These are phyloP conservation scores for Jasminum sambac DNA, from an alignment of 257 asterid species.

Conservation along the genomic window DNA sequence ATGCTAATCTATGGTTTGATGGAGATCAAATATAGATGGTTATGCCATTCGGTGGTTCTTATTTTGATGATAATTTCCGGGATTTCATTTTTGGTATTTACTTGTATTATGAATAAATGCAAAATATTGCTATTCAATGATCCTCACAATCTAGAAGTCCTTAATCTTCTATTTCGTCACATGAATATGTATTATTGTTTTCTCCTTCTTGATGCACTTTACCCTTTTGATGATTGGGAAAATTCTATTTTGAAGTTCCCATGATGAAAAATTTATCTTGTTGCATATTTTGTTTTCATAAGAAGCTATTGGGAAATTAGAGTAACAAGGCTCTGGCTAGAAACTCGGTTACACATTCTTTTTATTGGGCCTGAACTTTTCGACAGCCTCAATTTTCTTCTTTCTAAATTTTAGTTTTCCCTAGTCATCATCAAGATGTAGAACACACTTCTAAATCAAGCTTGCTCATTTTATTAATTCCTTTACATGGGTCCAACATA, in stretches of 20 bases:
- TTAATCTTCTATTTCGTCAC: neutral
- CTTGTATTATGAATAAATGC: constrained; percentile 7
- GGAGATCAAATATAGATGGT: constrained; percentile 9
- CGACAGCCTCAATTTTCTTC: neutral
- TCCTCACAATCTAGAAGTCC: constrained; percentile 11
- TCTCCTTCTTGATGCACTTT: neutral
- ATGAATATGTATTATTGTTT: neutral
- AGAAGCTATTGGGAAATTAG: constrained; percentile 2
- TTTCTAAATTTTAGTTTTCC: constrained; percentile 10
- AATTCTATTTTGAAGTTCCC: neutral
- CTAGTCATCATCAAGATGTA: neutral
- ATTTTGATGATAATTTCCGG: too few relatives aligned
- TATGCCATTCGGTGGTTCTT: neutral
- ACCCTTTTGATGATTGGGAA: neutral
- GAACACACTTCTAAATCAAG: neutral
- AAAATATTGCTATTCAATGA: constrained; percentile 5
- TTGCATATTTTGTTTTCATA: neutral
- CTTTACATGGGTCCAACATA: constrained; percentile 9
- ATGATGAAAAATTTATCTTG: neutral
- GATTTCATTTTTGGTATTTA: neutral
- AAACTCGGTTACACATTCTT: neutral
- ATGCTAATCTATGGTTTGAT: neutral
- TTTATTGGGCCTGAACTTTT: neutral
- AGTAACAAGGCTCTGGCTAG: neutral
- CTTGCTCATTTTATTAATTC: neutral